Base-by-base conservation (phyloP, 495 filamentous ascomycete species). In the Ascodesmis nigricans region DNA sequence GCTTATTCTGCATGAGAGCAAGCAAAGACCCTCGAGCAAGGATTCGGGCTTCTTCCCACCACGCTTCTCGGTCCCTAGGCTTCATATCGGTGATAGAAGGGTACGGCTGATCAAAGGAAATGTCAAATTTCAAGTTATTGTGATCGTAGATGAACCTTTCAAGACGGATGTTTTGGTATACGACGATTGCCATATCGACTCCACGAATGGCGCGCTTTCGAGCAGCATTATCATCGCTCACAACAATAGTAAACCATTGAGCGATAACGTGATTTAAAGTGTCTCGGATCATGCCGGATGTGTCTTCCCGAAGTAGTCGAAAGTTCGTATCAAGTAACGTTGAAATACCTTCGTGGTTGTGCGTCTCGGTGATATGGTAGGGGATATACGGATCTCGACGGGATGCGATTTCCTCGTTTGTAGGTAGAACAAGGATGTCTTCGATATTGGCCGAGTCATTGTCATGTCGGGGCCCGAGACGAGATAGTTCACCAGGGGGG, bases 321-420 rank as follows among this genome's bases (percentile, higher is more conserved):
- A 81, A 79, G 41, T 81, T 69, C 33, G 68, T 55, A 44, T 83
- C 75, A 0, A 83, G 50, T 0, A 77, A 56, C 0, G 75, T 65
- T 1, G 50, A 52, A 7, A 75, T 55, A 4, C 73, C 74, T 2
- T 67, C 39, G 48, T 81, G 73, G 46, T 63, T 62, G 23, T 61
- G 55, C 0, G 44, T 33, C 4, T 64, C 51, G 6, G 50, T 41
- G 40, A 75, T 59, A 1, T 52, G 63, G 5, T 50, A 45, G 3
- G 77, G 77, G 0, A 78, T 52, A 44, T 71, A 81, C 38, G 77
- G 69, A 0, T 45, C 39, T 2, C 61, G 55, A 8, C 43, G 28
- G 15, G 59, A 64, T 1, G 47, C 40, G 28, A 78, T 71, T 47
- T 80, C 76, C 24, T 64, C 46, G 3, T 54, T 53, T 0, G 72